Base-by-base conservation (phyloP, 371 early-diverging fungal genomes). In the Rhizopus arrhizus region DNA sequence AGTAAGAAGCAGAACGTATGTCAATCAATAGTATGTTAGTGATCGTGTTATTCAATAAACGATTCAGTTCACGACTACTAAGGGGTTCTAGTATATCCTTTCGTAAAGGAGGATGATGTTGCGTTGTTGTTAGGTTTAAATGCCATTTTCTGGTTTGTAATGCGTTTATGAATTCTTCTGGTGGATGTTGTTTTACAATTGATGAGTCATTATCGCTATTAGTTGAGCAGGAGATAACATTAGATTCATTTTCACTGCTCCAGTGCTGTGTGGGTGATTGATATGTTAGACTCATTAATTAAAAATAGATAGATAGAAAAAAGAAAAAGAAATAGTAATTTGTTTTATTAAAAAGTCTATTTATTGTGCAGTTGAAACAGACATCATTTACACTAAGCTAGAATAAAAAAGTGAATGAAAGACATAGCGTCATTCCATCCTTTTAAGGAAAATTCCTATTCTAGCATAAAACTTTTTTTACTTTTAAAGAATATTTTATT, bases 11-110 rank as follows among this genome's bases (percentile, higher is more conserved):
- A 0, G 85, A 65, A 11, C 84, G 72, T 61, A 82, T 70, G 61
- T 85, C 85, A 34, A 85, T 65, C 3, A 85, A 49, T 15, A 82
- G 47, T 16, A 81, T 43, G 1, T 5, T 43, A 4, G 11, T 43
- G 43, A 43, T 38, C 32, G 9, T 32, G 5, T 36, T 34, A 36
- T 32, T 35, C 45, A 60, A 46, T 10, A 64, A 22, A 15, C 51
- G 36, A 22, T 64, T 53, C 16, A 63, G 11, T n/a, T 22, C 10
- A 29, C 42, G 42, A 38, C 59, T 34, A n/a, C 53, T 33, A 12
- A 59, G 51, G 40, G 66, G 61, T 10, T 47, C 46, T 51, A 62
- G 48, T 38, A 41, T 59, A n/a, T 56, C 62, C 16, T 61, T 22
- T 9, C 42, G 54, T 22, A 22, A 22, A 22, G 33, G 51, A 29